Evolutionary conservation across 2,329 filamentous ascomycete species (phyloP).

Genomic region (Eurotiales sp.): DNA sequence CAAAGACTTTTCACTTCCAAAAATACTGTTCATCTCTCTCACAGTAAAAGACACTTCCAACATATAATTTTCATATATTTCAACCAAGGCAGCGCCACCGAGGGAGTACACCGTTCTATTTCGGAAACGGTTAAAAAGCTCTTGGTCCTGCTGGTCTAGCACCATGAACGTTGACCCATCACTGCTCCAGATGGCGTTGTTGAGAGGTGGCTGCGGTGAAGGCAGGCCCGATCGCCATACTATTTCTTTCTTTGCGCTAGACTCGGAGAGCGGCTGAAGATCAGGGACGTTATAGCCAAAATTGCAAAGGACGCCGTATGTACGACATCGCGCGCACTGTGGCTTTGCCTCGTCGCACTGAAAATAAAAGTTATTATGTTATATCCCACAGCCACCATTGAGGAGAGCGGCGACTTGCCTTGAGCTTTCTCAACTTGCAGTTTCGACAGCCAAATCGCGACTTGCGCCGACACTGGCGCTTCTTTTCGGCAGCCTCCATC

Average conservation of each 20-base stretch:
- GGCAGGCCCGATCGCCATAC: background rate
- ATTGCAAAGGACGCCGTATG: background rate
- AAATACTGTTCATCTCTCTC: background rate
- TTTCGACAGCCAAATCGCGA: constrained; percentile 50
- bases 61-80: background rate
- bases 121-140: background rate
- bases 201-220: background rate
- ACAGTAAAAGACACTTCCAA: background rate
- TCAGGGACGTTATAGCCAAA: background rate
- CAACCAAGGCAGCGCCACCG: background rate
- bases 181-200: background rate
- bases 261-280: background rate
- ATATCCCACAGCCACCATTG: too few species aligned
- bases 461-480: constrained; percentile 22
- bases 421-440: constrained; percentile 51
- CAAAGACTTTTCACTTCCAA: too few species aligned
- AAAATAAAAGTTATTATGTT: background rate
- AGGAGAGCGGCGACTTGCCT: constrained; percentile 30
- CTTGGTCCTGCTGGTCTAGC: background rate
- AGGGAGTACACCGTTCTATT: background rate
- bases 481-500: background rate
- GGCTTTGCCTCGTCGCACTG: background rate
- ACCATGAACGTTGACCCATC: background rate
- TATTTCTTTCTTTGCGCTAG: background rate
- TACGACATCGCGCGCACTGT: background rate